Conservation (phyloP, 768 basidiomycete species). For the Hebeloma cylindrosporum region DNA sequence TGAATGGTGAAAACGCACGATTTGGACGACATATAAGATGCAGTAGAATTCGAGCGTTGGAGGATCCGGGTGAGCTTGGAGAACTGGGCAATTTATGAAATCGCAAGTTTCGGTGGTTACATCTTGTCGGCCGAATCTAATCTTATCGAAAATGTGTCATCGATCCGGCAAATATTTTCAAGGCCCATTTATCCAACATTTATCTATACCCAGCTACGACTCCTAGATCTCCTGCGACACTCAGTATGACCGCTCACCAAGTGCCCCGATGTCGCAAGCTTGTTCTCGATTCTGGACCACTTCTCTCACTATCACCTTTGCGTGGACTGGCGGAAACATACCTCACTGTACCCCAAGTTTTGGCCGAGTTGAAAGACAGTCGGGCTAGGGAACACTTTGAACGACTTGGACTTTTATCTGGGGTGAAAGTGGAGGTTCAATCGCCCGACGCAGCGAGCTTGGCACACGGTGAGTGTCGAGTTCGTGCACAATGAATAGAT, state of each 20-base stretch:
- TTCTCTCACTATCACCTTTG: conserved; percentile 85
- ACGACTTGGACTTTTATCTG: conserved; percentile 69
- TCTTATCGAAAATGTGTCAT: conserved; percentile 16
- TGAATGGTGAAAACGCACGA: conserved; percentile 32
- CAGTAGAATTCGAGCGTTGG: background rate
- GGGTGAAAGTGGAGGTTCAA: conserved; percentile 71
- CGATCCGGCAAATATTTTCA: conserved; percentile 17
- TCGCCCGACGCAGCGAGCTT: conserved; percentile 71
- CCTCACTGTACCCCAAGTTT: conserved; percentile 86
- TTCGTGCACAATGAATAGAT: background rate
- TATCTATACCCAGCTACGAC: background rate
- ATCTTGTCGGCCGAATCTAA: conserved; percentile 27
- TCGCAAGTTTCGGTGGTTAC: conserved; percentile 1
- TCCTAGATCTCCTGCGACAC: conserved; percentile 2
- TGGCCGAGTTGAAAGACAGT: conserved; percentile 87
- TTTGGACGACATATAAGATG: conserved; percentile 39
- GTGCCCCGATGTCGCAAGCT: conserved; percentile 67
- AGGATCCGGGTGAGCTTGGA: conserved; percentile 1
- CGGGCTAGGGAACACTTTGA: conserved; percentile 87
- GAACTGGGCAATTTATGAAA: conserved; percentile 10
- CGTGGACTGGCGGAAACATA: conserved; percentile 86
- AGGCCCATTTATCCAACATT: conserved; percentile 1
- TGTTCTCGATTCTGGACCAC: conserved; percentile 91
- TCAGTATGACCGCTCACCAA: conserved; percentile 22
- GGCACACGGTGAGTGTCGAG: conserved; percentile 49